phyloP scores from a whole-genome alignment of 345 rosid genomes.

The Salix dunnii region DNA sequence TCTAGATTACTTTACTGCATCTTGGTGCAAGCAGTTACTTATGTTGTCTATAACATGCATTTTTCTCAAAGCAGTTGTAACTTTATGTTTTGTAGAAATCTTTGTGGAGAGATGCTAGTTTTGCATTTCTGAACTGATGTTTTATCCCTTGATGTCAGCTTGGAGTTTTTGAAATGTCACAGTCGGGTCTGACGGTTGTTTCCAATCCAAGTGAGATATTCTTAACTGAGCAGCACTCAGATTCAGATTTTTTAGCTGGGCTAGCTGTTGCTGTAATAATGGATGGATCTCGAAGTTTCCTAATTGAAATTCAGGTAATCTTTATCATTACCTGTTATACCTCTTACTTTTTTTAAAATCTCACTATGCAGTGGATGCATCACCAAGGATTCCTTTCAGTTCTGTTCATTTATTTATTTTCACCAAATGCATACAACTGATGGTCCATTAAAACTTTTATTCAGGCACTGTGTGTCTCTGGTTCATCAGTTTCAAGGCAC shows the following conservation, averaged over 20 bases:
- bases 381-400: neutral
- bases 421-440: neutral
- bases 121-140: neutral
- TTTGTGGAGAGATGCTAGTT: neutral
- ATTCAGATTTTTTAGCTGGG: constrained; percentile 82
- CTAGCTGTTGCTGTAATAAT: constrained; percentile 82
- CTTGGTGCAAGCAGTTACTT: neutral
- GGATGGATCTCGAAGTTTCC: constrained; percentile 89
- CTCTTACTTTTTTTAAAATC: neutral
- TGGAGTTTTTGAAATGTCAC: constrained; percentile 89
- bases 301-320: constrained; percentile 79
- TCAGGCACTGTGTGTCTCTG: constrained; percentile 75
- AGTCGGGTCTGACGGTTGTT: constrained; percentile 66
- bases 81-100: neutral
- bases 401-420: neutral
- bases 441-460: constrained; percentile 8
- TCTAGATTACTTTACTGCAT: neutral
- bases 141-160: constrained; percentile 48
- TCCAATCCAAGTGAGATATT: constrained; percentile 81
- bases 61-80: neutral
- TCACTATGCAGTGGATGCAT: no score
- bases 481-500: constrained; percentile 64
- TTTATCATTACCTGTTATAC: neutral
- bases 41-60: neutral
- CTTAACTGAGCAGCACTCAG: constrained; percentile 61